Evolutionary conservation across 768 basidiomycete genomes (phyloP).

Genomic region (Cyclocybe aegerita): DNA sequence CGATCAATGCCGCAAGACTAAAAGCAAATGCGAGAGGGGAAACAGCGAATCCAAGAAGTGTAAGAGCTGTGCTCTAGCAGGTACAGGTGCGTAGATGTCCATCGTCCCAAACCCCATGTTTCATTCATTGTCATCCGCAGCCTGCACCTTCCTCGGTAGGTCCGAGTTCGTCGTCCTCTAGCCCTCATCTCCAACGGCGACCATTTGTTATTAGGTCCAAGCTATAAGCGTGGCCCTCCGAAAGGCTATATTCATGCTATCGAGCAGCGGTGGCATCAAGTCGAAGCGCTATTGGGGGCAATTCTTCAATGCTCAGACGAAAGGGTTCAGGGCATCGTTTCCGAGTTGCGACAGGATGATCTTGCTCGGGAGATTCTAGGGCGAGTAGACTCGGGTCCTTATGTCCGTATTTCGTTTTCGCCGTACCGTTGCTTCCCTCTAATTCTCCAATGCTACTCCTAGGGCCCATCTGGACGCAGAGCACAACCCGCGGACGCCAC

Average conservation of each 20-base stretch:
- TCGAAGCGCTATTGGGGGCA: conserved; percentile 85
- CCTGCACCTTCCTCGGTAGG: conserved; percentile 66
- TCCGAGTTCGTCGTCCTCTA: background rate
- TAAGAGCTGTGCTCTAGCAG: conserved; percentile 62
- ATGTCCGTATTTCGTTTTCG: conserved; percentile 43
- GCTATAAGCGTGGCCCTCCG: conserved; percentile 81
- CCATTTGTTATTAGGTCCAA: conserved; percentile 50
- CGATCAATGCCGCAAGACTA: conserved; percentile 85
- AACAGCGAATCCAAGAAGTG: conserved; percentile 47
- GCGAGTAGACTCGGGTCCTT: conserved; percentile 78
- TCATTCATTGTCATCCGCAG: conserved; percentile 30
- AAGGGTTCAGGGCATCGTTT: conserved; percentile 59
- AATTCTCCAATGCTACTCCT: conserved; percentile 9
- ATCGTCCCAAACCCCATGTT: conserved; percentile 11
- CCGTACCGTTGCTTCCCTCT: conserved; percentile 5
- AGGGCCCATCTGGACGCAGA: conserved; percentile 72
- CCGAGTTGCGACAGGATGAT: conserved; percentile 67
- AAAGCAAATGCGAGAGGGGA: conserved; percentile 78
- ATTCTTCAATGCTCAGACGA: conserved; percentile 72
- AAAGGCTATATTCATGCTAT: conserved; percentile 94
- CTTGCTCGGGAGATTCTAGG: conserved; percentile 76
- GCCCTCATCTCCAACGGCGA: background rate
- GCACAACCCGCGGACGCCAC: conserved; percentile 61
- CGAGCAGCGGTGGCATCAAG: conserved; percentile 88
- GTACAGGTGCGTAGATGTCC: conserved; percentile 41